A percentile compares a stretch with the other conserved stretches of the same genome.
These are phyloP conservation scores for Spergularia azorica DNA, from an alignment of 179 eudicot species.

Conservation along the genomic window DNA sequence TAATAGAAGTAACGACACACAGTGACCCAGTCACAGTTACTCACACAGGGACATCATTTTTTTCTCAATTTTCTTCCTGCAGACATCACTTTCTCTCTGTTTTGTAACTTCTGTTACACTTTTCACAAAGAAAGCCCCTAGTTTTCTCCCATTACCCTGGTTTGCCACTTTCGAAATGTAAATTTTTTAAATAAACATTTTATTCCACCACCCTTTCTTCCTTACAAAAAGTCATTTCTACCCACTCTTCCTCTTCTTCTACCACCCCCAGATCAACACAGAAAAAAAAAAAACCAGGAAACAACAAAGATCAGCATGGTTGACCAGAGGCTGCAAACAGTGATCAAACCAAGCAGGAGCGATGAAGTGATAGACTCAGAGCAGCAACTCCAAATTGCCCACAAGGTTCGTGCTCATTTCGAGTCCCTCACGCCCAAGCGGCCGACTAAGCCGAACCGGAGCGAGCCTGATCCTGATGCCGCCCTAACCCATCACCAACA, in stretches of 20 bases:
- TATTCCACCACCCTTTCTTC: neutral
- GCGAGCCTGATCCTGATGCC: constrained; percentile 55
- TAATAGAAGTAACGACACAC: too few species aligned
- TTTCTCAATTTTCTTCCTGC: too few species aligned
- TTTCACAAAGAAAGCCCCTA: constrained; percentile 10
- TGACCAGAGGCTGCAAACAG: constrained; percentile 22
- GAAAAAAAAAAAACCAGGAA: neutral
- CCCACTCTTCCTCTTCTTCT: neutral
- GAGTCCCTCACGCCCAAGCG: constrained; percentile 58
- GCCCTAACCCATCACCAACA: constrained; percentile 17
- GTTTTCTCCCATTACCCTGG: constrained; percentile 17
- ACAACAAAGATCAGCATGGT: constrained; percentile 8
- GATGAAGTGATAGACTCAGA: constrained; percentile 57
- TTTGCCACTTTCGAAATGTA: constrained; percentile 1
- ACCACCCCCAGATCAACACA: neutral
- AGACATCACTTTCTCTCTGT: too few species aligned
- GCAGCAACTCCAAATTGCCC: constrained; percentile 45
- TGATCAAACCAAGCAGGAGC: constrained; percentile 69
- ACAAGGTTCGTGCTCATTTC: constrained; percentile 44
- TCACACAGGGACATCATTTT: too few species aligned
- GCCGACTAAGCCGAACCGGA: constrained; percentile 59
- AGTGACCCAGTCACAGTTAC: too few species aligned
- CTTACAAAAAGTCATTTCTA: neutral
- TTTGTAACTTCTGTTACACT: neutral
- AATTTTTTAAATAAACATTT: neutral